A percentile compares a stretch with the other conserved stretches of the same genome.
These are phyloP conservation scores for Melampsora larici-populina DNA, from an alignment of 1,284 basidiomycete genomes.

Conservation along the genomic window DNA sequence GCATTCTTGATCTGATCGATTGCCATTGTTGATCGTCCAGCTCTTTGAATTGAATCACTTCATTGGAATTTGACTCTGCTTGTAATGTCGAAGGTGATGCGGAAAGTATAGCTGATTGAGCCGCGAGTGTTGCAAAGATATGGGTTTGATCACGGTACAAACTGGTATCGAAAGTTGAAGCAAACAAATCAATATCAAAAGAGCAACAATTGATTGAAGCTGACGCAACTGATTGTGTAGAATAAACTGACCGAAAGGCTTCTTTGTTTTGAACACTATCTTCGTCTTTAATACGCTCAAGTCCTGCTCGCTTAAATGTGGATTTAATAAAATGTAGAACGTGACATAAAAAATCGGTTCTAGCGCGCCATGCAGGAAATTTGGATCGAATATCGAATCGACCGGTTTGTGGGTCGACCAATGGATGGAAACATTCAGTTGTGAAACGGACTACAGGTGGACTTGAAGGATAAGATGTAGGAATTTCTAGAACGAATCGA, in stretches of 20 bases:
- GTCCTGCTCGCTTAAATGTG: slow-evolving; percentile 37
- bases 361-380: slow-evolving; percentile 17
- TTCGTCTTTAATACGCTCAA: slow-evolving; percentile 37
- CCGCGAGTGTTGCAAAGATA: slow-evolving; percentile 39
- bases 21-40: slow-evolving; percentile 5
- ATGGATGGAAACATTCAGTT: slow-evolving; percentile 42
- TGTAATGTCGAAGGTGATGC: slow-evolving; percentile 23
- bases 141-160: slow-evolving; percentile 40
- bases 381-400: slow-evolving; percentile 15
- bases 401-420: slow-evolving; percentile 31
- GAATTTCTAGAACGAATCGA: slow-evolving; percentile 26
- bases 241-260: slow-evolving; percentile 29
- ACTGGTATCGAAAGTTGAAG: background rate
- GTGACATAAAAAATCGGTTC: slow-evolving; percentile 16
- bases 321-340: slow-evolving; percentile 35
- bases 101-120: slow-evolving; percentile 40
- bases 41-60: background rate
- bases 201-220: background rate
- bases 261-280: slow-evolving; percentile 27
- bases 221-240: background rate
- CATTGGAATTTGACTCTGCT: background rate
- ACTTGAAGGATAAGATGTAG: slow-evolving; percentile 27
- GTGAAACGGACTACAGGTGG: slow-evolving; percentile 25
- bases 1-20: background rate
- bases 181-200: background rate